Evolutionary conservation across 2,329 filamentous ascomycete species (phyloP), one percentile per base, ranked within the genome.

Genomic region (Coniella vitis): DNA sequence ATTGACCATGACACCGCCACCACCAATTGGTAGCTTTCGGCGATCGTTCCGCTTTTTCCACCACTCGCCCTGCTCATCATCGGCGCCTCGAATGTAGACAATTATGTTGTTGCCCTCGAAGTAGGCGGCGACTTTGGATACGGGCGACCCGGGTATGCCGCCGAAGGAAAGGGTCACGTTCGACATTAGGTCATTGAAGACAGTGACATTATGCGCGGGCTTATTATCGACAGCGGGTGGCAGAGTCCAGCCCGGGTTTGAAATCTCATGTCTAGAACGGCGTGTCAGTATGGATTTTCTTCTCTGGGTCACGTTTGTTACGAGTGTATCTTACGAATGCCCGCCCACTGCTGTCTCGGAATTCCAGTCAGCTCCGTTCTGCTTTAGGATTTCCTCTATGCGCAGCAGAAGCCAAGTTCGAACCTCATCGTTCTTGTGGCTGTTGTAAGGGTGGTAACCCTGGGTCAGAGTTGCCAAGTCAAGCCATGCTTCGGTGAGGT

Each of bases 91-190:
- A 51, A 98, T 86, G 60, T 96, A 95, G 34, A 95, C 83, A 54
- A 96, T 84, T 56, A 96, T 83, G 60, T 97, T 98, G 54, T 81
- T 91, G 29, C 89, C 87, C 67, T 97, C 90, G 59, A 95, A 96
- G 63, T 97, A 96, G 22, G 88, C 79, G 21, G 69, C 79, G 41
- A 67, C 13, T 51, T 52, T 20, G 57, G 58, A 1, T 63, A 60
- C 34, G 66, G 64, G 2, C 60, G 65, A 46, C 69, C 69, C 5
- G 72, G 69, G 38, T 81, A 81, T 34, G 34, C 47, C 52, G 13
- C 46, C 43, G 39, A 52, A 52, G n/a, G 43, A 46, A 29, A 47
- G 25, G 12, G 90, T 93, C 47, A 87, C 78, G 61, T 96, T 97
- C 29, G 88, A 86, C 36, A 74, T 69, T 40, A 81, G 70, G 63